These are phyloP conservation scores for Diaporthe sp. DNA, from an alignment of 2,329 filamentous ascomycete genomes.

Conservation along the genomic window DNA sequence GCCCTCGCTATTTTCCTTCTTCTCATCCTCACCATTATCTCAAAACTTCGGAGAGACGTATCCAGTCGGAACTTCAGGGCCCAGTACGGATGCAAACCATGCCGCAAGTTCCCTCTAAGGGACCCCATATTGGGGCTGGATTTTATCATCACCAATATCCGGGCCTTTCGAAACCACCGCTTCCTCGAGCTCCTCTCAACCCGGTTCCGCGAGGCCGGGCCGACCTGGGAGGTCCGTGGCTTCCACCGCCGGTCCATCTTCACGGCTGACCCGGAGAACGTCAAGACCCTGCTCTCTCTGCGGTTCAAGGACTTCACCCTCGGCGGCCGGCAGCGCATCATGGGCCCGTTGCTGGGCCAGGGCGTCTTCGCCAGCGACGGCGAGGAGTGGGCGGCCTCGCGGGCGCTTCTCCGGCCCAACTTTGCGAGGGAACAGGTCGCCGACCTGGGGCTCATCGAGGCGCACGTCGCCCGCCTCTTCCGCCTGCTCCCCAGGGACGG, in stretches of 20 bases:
- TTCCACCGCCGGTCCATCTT: constrained; percentile 11
- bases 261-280: constrained; percentile 22
- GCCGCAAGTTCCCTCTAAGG: background rate
- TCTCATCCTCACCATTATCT: background rate
- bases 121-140: background rate
- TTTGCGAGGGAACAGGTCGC: constrained; percentile 5
- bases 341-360: constrained; percentile 14
- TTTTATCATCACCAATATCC: constrained; percentile 3
- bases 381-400: background rate
- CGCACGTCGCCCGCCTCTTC: background rate
- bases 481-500: background rate
- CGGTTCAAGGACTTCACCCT: constrained; percentile 20
- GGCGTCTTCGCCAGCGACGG: constrained; percentile 21
- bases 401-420: constrained; percentile 11
- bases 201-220: background rate
- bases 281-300: constrained; percentile 10
- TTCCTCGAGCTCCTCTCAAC: constrained; percentile 8
- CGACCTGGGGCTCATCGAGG: constrained; percentile 23
- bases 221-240: constrained; percentile 2
- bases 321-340: background rate
- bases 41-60: background rate
- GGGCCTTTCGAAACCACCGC: background rate
- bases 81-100: constrained; percentile 4
- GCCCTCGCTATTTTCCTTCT: background rate
- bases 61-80: background rate